These are phyloP conservation scores for Pseudogymnoascus sp. DNA, from an alignment of 2,329 filamentous ascomycete species.

Conservation along the genomic window DNA sequence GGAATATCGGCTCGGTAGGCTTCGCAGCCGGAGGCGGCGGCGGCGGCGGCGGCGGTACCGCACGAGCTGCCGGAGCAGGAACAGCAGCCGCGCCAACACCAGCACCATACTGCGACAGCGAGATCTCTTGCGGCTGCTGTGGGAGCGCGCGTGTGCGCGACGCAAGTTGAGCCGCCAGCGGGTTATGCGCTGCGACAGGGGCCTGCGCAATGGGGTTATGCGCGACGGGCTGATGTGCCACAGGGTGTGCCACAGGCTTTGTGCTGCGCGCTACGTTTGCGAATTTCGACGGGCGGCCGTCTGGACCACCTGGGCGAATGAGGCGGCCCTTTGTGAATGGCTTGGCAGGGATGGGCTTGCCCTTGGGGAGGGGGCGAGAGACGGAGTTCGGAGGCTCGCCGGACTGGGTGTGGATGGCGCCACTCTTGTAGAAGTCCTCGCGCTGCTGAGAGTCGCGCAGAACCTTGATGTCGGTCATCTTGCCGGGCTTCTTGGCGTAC, in stretches of 20 bases:
- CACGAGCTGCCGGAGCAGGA: constrained; percentile 35
- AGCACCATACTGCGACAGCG: constrained; percentile 33
- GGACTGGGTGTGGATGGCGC: constrained; percentile 74
- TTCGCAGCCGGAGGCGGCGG: constrained; percentile 57
- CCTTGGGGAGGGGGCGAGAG: constrained; percentile 78
- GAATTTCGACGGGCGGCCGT: constrained; percentile 68
- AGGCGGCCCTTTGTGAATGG: constrained; percentile 92
- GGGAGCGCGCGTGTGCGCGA: not conserved
- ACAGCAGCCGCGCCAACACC: constrained; percentile 28
- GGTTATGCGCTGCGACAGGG: constrained; percentile 23
- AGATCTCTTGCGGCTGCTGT: not conserved
- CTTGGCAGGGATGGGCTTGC: constrained; percentile 75
- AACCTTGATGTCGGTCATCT: constrained; percentile 81
- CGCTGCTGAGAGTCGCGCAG: constrained; percentile 73
- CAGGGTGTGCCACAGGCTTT: constrained; percentile 25
- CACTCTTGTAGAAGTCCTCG: constrained; percentile 89
- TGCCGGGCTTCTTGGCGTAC: constrained; percentile 96
- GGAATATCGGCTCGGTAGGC: constrained; percentile 65
- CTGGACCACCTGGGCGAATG: constrained; percentile 81
- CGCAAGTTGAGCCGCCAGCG: constrained; percentile 24
- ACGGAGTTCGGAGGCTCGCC: constrained; percentile 78
- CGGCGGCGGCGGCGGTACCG: constrained; percentile 53
- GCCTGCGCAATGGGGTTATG: constrained; percentile 12
- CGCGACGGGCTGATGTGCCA: not conserved
- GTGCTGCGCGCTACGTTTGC: constrained; percentile 37